Conservation (phyloP, 345 rosid species). For the Camelina hispida region DNA sequence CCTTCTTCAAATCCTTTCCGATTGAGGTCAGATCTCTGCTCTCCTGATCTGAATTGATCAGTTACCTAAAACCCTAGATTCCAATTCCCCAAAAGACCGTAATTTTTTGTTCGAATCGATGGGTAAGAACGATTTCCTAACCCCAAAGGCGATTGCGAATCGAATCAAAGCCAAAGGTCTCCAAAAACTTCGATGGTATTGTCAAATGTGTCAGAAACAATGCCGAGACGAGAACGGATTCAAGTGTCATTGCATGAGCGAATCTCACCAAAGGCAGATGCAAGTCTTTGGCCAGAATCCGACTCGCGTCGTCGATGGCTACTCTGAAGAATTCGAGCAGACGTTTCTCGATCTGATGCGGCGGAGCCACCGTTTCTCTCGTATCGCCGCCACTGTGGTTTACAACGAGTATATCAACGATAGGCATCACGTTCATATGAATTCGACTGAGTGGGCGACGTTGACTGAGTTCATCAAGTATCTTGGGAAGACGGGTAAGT, state of each 20-base stretch:
- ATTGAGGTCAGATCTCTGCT: slow-evolving; percentile 6
- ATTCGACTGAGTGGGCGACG: slow-evolving; percentile 89
- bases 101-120: slow-evolving; percentile 36
- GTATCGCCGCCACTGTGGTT: slow-evolving; percentile 92
- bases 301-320: slow-evolving; percentile 75
- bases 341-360: slow-evolving; percentile 77
- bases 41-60: slow-evolving; percentile 3
- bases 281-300: slow-evolving; percentile 85
- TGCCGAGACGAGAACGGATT: slow-evolving; percentile 98
- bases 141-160: slow-evolving; percentile 91
- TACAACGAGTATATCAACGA: slow-evolving; percentile 93
- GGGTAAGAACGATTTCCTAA: slow-evolving; percentile 95
- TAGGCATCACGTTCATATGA: slow-evolving; percentile 93
- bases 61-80: neutral
- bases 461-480: slow-evolving; percentile 89
- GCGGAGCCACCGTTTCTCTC: slow-evolving; percentile 88
- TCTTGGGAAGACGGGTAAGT: slow-evolving; percentile 80
- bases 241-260: slow-evolving; percentile 99
- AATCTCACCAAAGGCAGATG: slow-evolving; percentile 97
- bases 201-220: slow-evolving; percentile 98
- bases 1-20: neutral
- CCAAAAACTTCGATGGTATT: slow-evolving; percentile 97
- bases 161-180: slow-evolving; percentile 94
- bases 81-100: neutral
- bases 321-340: slow-evolving; percentile 84